These are phyloP conservation scores for Capronia coronata DNA, from an alignment of 2,329 filamentous ascomycete genomes.

Conservation along the genomic window DNA sequence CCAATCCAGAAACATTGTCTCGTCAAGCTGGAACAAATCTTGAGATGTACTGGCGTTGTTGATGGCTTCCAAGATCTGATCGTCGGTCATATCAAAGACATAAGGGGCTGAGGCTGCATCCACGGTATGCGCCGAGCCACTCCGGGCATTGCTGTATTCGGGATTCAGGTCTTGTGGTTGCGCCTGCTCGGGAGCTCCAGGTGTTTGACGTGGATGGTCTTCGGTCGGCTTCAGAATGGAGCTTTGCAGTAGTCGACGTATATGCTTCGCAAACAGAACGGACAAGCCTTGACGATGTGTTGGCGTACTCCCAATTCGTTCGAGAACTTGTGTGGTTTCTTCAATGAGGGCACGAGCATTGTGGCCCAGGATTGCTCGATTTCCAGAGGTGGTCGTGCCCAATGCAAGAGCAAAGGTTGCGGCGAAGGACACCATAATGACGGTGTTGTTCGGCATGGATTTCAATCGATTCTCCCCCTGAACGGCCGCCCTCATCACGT, in stretches of 20 bases:
- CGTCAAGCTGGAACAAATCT: slow-evolving; percentile 49
- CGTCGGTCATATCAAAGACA: slow-evolving; percentile 56
- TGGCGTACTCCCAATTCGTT: slow-evolving; percentile 61
- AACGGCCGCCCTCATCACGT: slow-evolving; percentile 66
- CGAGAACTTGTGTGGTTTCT: slow-evolving; percentile 62
- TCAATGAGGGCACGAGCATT: slow-evolving; percentile 60
- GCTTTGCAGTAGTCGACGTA: slow-evolving; percentile 35
- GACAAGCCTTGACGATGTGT: slow-evolving; percentile 62
- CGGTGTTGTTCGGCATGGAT: slow-evolving; percentile 72
- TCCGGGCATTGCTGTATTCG: slow-evolving; percentile 4
- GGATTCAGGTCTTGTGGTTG: slow-evolving; percentile 3
- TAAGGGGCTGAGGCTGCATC: slow-evolving; percentile 15
- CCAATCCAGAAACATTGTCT: slow-evolving; percentile 55
- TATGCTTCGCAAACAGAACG: slow-evolving; percentile 51
- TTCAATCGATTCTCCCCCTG: slow-evolving; percentile 63
- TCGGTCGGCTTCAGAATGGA: slow-evolving; percentile 16
- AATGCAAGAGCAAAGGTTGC: slow-evolving; percentile 63
- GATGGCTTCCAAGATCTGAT: slow-evolving; percentile 60
- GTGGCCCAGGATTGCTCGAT: slow-evolving; percentile 51
- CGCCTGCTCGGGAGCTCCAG: background rate
- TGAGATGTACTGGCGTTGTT: slow-evolving; percentile 52
- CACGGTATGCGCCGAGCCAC: background rate
- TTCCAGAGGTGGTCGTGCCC: slow-evolving; percentile 51
- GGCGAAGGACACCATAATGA: slow-evolving; percentile 72
- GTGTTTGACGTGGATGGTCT: background rate